A percentile compares a stretch with the other conserved stretches of the same genome.
Conservation (phyloP, 768 basidiomycete genomes). For the Trametes cinnabarina region DNA sequence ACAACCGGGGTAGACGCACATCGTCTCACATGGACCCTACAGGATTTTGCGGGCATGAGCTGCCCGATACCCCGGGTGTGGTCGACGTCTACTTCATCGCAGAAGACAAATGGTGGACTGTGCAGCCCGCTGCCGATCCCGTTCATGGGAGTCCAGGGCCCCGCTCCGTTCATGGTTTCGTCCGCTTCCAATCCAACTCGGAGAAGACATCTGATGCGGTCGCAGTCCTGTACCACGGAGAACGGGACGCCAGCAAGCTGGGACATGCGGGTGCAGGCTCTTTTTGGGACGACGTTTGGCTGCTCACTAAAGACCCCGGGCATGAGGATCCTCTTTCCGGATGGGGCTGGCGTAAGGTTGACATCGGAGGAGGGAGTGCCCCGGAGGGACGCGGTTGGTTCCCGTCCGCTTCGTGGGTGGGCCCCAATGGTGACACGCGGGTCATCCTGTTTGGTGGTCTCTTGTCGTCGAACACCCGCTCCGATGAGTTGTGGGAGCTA, state of each 20-base stretch:
- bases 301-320: conserved; percentile 23
- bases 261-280: conserved; percentile 40
- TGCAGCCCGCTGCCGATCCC: conserved; percentile 27
- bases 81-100: conserved; percentile 37
- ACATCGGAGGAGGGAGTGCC: conserved; percentile 13
- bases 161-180: conserved; percentile 37
- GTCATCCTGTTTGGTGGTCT: conserved; percentile 37
- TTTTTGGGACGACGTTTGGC: conserved; percentile 43
- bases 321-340: conserved; percentile 6
- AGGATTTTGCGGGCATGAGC: conserved; percentile 39
- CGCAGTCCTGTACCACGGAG: conserved; percentile 38
- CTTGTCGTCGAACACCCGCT: conserved; percentile 39
- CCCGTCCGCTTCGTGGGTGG: conserved; percentile 29
- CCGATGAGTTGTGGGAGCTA: conserved; percentile 42
- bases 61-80: conserved; percentile 26
- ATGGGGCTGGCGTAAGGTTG: conserved; percentile 31
- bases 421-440: conserved; percentile 19
- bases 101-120: conserved; percentile 26
- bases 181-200: conserved; percentile 25
- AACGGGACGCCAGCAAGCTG: conserved; percentile 33
- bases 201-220: conserved; percentile 16
- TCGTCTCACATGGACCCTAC: background rate
- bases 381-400: conserved; percentile 47
- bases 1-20: background rate
- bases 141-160: conserved; percentile 32